Evolutionary conservation across 805 yeast genomes (phyloP).

Genomic region (Torulaspora franciscae): DNA sequence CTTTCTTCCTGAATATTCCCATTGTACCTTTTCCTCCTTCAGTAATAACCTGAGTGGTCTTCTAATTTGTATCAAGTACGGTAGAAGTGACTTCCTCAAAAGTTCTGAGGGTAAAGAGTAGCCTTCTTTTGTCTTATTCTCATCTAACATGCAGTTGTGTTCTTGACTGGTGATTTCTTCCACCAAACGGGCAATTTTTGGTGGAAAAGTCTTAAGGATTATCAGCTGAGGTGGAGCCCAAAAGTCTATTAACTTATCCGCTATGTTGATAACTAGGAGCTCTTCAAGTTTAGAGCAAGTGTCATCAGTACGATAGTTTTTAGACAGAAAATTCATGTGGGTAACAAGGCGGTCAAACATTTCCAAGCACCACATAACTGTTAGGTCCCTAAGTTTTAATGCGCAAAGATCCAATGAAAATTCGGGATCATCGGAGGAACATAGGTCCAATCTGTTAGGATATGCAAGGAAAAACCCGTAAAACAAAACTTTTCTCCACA

Average conservation of each 20-base stretch:
- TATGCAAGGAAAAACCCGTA: conserved; percentile 26
- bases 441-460: conserved; percentile 19
- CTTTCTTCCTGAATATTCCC: conserved; percentile 21
- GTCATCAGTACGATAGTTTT: not conserved
- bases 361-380: conserved; percentile 29
- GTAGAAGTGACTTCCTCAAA: conserved; percentile 34
- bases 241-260: conserved; percentile 44
- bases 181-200: conserved; percentile 26
- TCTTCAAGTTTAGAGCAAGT: conserved; percentile 16
- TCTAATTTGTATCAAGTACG: conserved; percentile 47
- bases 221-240: conserved; percentile 58
- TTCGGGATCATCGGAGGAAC: conserved; percentile 24
- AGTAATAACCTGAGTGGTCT: conserved; percentile 38
- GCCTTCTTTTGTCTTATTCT: not conserved
- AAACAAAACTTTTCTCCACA: conserved; percentile 30
- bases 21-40: conserved; percentile 17
- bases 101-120: conserved; percentile 14
- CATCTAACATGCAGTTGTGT: conserved; percentile 13
- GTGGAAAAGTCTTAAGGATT: conserved; percentile 43
- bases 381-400: conserved; percentile 32
- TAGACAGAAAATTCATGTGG: conserved; percentile 9
- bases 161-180: conserved; percentile 14
- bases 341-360: conserved; percentile 22
- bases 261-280: conserved; percentile 20
- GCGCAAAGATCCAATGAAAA: conserved; percentile 28